Conservation (phyloP, 75 land plant species). For the Selaginella tamariscina region DNA sequence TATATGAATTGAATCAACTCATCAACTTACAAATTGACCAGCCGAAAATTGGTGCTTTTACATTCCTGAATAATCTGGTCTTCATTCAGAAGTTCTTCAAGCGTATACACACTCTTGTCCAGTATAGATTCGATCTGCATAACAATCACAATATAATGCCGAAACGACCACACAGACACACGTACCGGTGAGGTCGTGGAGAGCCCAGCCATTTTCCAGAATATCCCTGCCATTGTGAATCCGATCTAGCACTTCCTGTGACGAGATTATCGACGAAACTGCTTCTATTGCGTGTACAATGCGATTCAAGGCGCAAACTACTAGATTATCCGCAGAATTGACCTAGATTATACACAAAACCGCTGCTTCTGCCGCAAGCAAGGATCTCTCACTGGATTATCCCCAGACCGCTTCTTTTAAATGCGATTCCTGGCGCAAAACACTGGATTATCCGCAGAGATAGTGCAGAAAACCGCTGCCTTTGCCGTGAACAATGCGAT, state of each 20-base stretch:
- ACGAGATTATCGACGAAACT: not conserved
- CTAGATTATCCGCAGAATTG: too few species aligned
- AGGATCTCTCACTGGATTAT: too few species aligned
- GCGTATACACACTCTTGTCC: constrained; percentile 69
- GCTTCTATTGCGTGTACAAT: too few species aligned
- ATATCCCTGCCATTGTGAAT: not conserved
- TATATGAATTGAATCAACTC: not conserved
- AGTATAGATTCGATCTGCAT: constrained; percentile 80
- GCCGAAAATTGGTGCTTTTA: constrained; percentile 80
- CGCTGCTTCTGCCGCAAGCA: too few species aligned
- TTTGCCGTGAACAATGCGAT: too few species aligned
- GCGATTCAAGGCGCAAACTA: too few species aligned
- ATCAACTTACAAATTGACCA: constrained; percentile 70
- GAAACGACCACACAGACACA: not conserved
- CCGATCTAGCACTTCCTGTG: not conserved
- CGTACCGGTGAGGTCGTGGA: not conserved
- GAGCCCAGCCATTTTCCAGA: constrained; percentile 3
- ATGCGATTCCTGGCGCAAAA: too few species aligned
- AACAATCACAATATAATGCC: constrained; percentile 1
- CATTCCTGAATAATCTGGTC: constrained; percentile 97
- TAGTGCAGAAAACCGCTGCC: too few species aligned
- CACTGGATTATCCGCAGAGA: too few species aligned
- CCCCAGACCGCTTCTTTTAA: too few species aligned
- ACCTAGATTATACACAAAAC: too few species aligned
- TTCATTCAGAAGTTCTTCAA: constrained; percentile 95